These are phyloP conservation scores for Russula emetica DNA, from an alignment of 768 basidiomycete genomes.

Conservation along the genomic window DNA sequence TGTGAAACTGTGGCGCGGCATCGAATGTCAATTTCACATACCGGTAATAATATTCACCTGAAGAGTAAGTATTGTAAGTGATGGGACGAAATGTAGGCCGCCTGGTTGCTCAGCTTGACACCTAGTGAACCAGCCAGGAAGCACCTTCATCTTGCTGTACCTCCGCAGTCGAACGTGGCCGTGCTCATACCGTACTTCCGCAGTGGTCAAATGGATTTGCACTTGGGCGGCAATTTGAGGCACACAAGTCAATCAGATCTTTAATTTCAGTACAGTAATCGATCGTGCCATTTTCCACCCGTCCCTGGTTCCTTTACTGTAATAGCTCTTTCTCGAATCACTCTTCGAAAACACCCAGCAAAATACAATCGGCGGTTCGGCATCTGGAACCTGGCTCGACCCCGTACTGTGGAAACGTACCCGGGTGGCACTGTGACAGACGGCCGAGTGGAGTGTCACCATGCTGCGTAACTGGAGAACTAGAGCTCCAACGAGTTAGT, in stretches of 20 bases:
- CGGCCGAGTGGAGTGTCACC: neutral
- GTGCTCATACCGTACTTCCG: neutral
- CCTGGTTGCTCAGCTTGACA: too few relatives aligned
- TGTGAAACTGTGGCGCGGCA: slow-evolving; percentile 2
- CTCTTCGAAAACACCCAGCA: neutral
- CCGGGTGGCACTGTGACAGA: neutral
- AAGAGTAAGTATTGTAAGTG: neutral
- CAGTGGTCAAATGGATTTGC: neutral
- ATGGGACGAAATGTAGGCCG: too few relatives aligned
- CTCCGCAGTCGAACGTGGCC: neutral
- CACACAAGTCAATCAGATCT: slow-evolving; percentile 8
- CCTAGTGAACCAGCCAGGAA: neutral
- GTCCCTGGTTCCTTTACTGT: slow-evolving; percentile 13
- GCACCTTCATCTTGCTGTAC: neutral
- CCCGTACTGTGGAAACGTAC: neutral
- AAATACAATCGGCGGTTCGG: neutral
- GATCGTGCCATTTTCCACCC: neutral
- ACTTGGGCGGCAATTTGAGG: neutral
- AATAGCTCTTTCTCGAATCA: neutral
- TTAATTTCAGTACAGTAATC: slow-evolving; percentile 2
- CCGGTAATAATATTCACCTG: too few relatives aligned
- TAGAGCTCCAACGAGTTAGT: neutral
- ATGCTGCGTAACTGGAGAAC: neutral
- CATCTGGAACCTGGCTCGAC: slow-evolving; percentile 9
- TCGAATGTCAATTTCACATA: neutral